A percentile compares a stretch with the other conserved stretches of the same genome.
phyloP scores from a whole-genome alignment of 2,329 filamentous ascomycete species.

The Pseudohalonectria lignicola region DNA sequence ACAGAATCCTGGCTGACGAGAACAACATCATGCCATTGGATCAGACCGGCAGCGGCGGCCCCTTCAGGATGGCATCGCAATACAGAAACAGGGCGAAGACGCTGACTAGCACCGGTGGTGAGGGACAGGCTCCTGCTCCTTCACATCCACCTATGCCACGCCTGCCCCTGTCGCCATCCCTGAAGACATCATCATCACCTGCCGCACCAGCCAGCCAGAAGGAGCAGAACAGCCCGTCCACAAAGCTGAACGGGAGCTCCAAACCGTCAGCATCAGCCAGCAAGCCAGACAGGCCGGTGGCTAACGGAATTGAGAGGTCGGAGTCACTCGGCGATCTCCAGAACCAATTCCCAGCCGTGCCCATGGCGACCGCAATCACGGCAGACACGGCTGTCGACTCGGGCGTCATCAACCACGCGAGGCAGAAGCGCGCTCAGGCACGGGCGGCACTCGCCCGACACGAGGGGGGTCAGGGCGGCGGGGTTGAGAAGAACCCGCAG shows the following conservation, averaged over 20 bases:
- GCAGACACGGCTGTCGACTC: slow-evolving; percentile 5
- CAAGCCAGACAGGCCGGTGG: background rate
- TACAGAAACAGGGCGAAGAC: slow-evolving; percentile 8
- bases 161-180: too few species aligned
- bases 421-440: too few species aligned
- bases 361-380: slow-evolving; percentile 6
- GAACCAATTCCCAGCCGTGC: slow-evolving; percentile 4
- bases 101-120: background rate
- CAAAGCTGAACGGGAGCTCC: background rate
- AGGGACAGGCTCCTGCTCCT: background rate
- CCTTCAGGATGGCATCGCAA: slow-evolving; percentile 3
- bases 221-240: slow-evolving; percentile 3
- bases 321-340: slow-evolving; percentile 2
- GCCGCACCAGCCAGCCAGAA: too few species aligned
- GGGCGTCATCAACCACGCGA: background rate
- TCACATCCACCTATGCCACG: background rate
- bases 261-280: background rate
- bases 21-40: too few species aligned
- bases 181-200: too few species aligned
- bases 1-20: slow-evolving; percentile 6
- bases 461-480: too few species aligned
- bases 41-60: background rate
- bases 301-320: background rate
- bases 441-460: too few species aligned
- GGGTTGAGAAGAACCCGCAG: too few species aligned